Percentiles rank a stretch among this genome's conserved stretches.
phyloP scores from a whole-genome alignment of 495 filamentous ascomycete genomes.

The Neurospora intermedia region DNA sequence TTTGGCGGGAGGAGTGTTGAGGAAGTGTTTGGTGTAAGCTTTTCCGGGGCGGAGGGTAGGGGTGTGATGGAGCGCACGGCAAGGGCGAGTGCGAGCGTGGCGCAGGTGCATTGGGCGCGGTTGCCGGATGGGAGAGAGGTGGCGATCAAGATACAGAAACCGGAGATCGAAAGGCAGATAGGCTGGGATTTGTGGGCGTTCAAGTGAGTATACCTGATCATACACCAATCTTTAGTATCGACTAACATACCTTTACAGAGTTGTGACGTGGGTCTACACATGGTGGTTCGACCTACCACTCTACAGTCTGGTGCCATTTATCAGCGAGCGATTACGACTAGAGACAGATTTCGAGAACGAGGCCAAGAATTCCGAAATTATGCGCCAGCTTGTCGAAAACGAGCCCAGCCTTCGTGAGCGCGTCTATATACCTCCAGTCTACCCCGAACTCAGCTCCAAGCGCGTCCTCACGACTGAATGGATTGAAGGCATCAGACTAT shows the following conservation, averaged over 20 bases:
- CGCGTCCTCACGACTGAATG: constrained; percentile 92
- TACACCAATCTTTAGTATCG: background rate
- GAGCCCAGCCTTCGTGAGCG: constrained; percentile 67
- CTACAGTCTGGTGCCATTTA: constrained; percentile 79
- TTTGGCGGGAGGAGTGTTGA: constrained; percentile 70
- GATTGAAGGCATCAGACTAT: constrained; percentile 88
- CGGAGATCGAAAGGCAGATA: constrained; percentile 81
- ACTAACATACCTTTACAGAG: constrained; percentile 29
- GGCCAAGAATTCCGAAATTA: constrained; percentile 74
- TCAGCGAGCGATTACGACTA: constrained; percentile 72
- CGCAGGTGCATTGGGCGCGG: constrained; percentile 92
- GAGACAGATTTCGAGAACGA: constrained; percentile 94
- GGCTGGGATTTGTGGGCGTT: constrained; percentile 93
- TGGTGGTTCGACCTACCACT: constrained; percentile 80
- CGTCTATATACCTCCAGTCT: constrained; percentile 82
- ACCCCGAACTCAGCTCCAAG: constrained; percentile 68
- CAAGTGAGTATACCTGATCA: constrained; percentile 47
- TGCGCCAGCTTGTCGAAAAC: constrained; percentile 63
- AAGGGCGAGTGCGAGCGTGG: constrained; percentile 80
- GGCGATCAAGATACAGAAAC: constrained; percentile 93
- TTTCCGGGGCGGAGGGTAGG: constrained; percentile 48
- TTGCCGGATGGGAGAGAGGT: constrained; percentile 78
- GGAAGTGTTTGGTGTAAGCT: constrained; percentile 83
- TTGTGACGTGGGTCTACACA: constrained; percentile 66
- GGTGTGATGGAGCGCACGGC: constrained; percentile 84